A percentile compares a stretch with the other conserved stretches of the same genome.
These are phyloP conservation scores for Paramyrothecium sp. DNA, from an alignment of 2,329 filamentous ascomycete genomes.

Conservation along the genomic window DNA sequence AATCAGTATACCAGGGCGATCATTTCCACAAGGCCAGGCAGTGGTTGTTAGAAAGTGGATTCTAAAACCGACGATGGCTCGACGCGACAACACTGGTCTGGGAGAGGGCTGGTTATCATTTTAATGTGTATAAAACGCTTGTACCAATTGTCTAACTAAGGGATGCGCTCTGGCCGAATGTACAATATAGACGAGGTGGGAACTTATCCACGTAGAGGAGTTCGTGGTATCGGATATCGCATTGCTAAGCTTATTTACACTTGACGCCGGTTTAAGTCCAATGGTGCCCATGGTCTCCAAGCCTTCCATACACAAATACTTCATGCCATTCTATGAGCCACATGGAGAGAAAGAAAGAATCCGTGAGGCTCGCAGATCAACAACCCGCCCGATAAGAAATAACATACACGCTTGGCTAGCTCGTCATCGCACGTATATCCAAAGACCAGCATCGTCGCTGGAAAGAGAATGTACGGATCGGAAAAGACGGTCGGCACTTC, in stretches of 20 bases:
- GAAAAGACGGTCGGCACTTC: background rate
- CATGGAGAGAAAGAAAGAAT: background rate
- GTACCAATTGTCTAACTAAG: background rate
- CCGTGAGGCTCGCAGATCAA: background rate
- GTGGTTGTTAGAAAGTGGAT: slow-evolving; percentile 33
- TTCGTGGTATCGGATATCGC: background rate
- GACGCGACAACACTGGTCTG: too few species aligned
- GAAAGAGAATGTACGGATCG: background rate
- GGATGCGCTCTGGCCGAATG: background rate
- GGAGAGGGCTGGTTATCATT: background rate
- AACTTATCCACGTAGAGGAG: background rate
- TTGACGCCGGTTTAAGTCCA: background rate
- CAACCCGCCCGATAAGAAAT: slow-evolving; percentile 17
- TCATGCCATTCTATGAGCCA: background rate
- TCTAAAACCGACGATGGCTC: slow-evolving; percentile 23
- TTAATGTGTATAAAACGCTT: background rate
- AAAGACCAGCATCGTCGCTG: background rate
- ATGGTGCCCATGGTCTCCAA: background rate
- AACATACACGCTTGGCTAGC: slow-evolving; percentile 24
- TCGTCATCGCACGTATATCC: slow-evolving; percentile 8
- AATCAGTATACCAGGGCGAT: slow-evolving; percentile 27
- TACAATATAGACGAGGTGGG: background rate
- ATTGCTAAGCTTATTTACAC: background rate
- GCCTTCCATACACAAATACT: background rate
- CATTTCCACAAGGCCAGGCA: slow-evolving; percentile 23